These are phyloP conservation scores for Saussurea involucrata DNA, from an alignment of 129 eudicot species.

Conservation along the genomic window DNA sequence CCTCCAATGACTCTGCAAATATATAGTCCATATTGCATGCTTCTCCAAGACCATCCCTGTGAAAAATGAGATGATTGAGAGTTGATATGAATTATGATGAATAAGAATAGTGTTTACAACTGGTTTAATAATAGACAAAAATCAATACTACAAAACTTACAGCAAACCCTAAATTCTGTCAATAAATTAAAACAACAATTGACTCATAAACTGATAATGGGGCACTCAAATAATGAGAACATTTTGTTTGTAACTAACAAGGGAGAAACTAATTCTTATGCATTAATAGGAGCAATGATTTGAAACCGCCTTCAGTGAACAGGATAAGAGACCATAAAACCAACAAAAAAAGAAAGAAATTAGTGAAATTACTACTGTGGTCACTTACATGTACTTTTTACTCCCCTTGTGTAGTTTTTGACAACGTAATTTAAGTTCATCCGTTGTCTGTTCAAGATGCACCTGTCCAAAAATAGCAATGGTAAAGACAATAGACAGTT, in stretches of 20 bases:
- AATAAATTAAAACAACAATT: neutral
- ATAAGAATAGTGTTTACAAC: neutral
- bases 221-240: neutral
- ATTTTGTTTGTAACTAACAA: neutral
- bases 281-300: neutral
- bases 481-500: neutral
- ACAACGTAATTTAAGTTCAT: conserved; percentile 83
- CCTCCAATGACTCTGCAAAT: conserved; percentile 85
- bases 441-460: conserved; percentile 74
- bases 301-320: no score
- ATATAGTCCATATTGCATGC: conserved; percentile 61
- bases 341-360: neutral
- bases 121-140: neutral
- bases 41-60: conserved; percentile 77
- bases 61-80: conserved; percentile 11
- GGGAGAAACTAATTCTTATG: neutral
- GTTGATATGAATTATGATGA: no score
- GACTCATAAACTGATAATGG: neutral
- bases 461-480: conserved; percentile 38
- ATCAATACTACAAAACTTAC: neutral
- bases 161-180: neutral
- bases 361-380: neutral
- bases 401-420: conserved; percentile 87
- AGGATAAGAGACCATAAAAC: no score
- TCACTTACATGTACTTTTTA: conserved; percentile 73